Evolutionary conservation across 2,329 filamentous ascomycete genomes (phyloP), one percentile per base, ranked within the genome.

Genomic region (Pseudogymnoascus sp.): DNA sequence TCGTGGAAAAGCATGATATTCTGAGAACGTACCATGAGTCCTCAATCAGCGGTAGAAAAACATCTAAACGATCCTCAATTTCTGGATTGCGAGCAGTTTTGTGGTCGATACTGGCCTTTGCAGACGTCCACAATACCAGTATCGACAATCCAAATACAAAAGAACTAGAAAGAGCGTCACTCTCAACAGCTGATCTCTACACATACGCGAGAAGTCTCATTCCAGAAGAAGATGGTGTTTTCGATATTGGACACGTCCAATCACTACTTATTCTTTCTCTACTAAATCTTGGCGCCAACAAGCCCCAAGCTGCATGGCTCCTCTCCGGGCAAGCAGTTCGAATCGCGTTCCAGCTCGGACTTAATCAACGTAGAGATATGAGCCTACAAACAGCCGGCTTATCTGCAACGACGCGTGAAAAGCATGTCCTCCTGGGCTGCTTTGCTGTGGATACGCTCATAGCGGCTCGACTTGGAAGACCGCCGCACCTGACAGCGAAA

Each of bases 1-100:
- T 93, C 24, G 78, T 88, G 10, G 86, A 91, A 66, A 88, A 86
- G 66, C 82, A 88, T 63, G 69, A 72, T 66, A 62, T 73, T 4
- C 53, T 72, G 11, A 65, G 69, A 41, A 69, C 68, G 2, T 72
- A 70, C 6, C 70, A 73, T 56, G 70, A 72, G 59, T 73, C 72
- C 62, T 68, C 69, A 28, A 28, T 28, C 26, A 28, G 26, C 26
- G 26, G 26, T 28, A 28, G 26, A 28, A 28, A 28, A 28, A 28
- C 26, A 28, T 28, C 26, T 28, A 28, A 28, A 28, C 28, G 24
- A 59, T 11, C 22, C 11, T 16, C 19, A 59, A 59, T 31, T 10
- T 33, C 53, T 31, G 53, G 19, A n/a, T 59, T 16, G 10, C 8
- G 35, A 59, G 53, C 53, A 24, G 53, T 59, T 12, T 59, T 59